A percentile compares a stretch with the other conserved stretches of the same genome.
Evolutionary conservation across 768 basidiomycete species (phyloP).

Genomic region (Suillus discolor): DNA sequence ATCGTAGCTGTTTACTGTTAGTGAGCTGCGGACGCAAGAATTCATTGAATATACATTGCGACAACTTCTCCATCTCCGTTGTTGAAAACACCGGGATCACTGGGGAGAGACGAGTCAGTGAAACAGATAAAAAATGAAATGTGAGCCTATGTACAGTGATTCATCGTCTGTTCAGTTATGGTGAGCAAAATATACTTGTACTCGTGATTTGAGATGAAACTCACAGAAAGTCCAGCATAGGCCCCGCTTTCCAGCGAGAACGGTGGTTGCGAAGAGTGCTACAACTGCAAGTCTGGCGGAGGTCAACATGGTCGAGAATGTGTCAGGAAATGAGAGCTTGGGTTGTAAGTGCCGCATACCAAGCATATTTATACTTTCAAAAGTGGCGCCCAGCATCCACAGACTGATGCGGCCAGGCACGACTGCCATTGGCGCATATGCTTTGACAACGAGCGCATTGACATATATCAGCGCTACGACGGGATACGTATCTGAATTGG

Average conservation of each 20-base stretch:
- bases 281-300: slow-evolving; percentile 20
- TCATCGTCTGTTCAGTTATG: slow-evolving; percentile 24
- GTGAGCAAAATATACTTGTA: neutral
- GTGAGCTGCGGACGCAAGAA: neutral
- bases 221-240: slow-evolving; percentile 40
- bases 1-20: slow-evolving; percentile 33
- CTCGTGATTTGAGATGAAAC: slow-evolving; percentile 11
- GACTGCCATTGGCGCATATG: neutral
- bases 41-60: slow-evolving; percentile 28
- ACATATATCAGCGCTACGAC: neutral
- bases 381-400: neutral
- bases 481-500: neutral
- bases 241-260: slow-evolving; percentile 40
- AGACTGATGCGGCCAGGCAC: neutral
- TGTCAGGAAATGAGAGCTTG: neutral
- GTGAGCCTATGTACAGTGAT: slow-evolving; percentile 27
- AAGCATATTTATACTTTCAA: neutral
- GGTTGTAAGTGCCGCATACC: too few species aligned
- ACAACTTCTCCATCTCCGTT: slow-evolving; percentile 37
- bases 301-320: slow-evolving; percentile 19
- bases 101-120: slow-evolving; percentile 13
- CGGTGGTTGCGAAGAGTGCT: slow-evolving; percentile 18
- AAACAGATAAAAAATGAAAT: neutral
- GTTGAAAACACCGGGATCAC: slow-evolving; percentile 32
- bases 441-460: neutral